phyloP scores from a whole-genome alignment of 2,329 filamentous ascomycete genomes.

The Colletotrichum graminicola region DNA sequence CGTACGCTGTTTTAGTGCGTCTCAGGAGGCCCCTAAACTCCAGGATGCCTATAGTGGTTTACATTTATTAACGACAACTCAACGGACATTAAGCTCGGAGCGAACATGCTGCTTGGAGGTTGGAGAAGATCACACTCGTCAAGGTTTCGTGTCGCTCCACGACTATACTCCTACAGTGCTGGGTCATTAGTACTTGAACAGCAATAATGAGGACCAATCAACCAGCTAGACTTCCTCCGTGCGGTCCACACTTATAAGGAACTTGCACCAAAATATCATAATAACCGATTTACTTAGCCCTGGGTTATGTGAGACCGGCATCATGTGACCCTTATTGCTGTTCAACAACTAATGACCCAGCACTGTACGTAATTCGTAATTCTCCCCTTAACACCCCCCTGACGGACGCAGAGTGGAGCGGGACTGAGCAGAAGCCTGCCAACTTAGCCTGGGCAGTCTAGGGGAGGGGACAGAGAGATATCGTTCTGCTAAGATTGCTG shows the following conservation, averaged over 20 bases:
- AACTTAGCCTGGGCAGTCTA: not conserved
- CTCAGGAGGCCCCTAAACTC: slow-evolving; percentile 5
- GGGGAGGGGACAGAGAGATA: not conserved
- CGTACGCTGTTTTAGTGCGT: slow-evolving; percentile 3
- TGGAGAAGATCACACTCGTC: not conserved
- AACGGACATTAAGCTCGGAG: not conserved
- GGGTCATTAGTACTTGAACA: too few relatives aligned
- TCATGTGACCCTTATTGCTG: too few relatives aligned
- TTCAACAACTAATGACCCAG: too few relatives aligned
- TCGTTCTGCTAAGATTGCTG: slow-evolving; percentile 28
- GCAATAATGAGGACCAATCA: too few relatives aligned
- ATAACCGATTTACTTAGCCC: too few relatives aligned
- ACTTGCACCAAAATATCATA: too few relatives aligned
- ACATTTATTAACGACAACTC: not conserved
- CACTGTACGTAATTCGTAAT: slow-evolving; percentile 23
- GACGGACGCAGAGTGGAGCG: slow-evolving; percentile 25
- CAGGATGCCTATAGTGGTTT: not conserved
- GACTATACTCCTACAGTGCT: too few relatives aligned
- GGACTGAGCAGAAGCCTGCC: not conserved
- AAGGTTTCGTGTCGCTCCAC: slow-evolving; percentile 14
- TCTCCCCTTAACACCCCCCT: slow-evolving; percentile 23
- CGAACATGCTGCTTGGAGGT: not conserved
- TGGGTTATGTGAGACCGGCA: too few relatives aligned
- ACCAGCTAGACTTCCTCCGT: too few relatives aligned
- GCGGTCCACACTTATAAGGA: too few relatives aligned